Percentiles rank a stretch among this genome's conserved stretches.
Conservation (phyloP, 2,329 filamentous ascomycete species). For the Colletotrichum sp. region DNA sequence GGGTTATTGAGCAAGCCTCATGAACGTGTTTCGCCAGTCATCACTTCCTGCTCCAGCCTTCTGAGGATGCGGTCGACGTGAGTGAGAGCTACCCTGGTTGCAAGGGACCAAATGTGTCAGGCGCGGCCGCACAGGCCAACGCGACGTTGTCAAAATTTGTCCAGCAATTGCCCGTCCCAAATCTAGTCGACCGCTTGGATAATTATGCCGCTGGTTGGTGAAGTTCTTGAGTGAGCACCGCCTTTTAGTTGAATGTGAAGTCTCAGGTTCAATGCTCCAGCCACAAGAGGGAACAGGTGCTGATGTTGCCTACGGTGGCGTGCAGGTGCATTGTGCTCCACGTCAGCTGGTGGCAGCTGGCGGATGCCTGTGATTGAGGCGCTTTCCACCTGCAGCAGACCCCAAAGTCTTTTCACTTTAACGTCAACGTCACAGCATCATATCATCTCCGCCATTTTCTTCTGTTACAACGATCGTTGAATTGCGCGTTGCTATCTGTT, state of each 20-base stretch:
- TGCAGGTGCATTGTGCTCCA: not conserved
- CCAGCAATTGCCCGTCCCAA: not conserved
- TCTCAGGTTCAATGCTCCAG: slow-evolving; percentile 3
- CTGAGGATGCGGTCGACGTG: not conserved
- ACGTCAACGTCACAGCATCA: not conserved
- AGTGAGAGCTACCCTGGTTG: not conserved
- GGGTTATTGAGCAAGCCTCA: not conserved
- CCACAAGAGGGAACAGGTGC: not conserved
- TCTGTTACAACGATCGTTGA: not conserved
- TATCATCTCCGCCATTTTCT: not conserved
- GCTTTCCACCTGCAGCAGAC: not conserved
- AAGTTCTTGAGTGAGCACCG: not conserved
- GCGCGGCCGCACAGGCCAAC: slow-evolving; percentile 11
- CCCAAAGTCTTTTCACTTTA: not conserved
- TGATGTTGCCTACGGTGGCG: slow-evolving; percentile 11
- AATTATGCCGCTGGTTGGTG: not conserved
- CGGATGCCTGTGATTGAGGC: not conserved
- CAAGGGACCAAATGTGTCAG: slow-evolving; percentile 8
- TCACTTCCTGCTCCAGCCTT: not conserved
- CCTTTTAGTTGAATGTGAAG: slow-evolving; percentile 6
- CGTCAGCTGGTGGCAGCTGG: not conserved
- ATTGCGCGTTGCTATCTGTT: slow-evolving; percentile 1
- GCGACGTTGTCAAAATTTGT: not conserved
- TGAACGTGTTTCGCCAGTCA: not conserved
- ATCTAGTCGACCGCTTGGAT: not conserved